Evolutionary conservation across 352 stramenopile species (phyloP), one percentile per base, ranked within the genome.

Genomic region (Globisporangium takayamanum): DNA sequence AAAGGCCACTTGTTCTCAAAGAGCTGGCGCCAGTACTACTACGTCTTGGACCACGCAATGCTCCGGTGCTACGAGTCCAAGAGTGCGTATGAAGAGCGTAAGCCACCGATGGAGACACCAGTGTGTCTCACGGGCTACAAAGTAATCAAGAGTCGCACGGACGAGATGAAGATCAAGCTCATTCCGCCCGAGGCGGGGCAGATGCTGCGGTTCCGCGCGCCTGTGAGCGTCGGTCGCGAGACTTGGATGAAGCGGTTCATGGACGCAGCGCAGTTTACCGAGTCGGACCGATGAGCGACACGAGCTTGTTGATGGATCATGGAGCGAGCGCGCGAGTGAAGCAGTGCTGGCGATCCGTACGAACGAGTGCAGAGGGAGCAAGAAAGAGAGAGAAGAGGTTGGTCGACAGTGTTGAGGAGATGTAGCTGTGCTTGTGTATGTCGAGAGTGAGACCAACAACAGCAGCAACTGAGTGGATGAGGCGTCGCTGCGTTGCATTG

Each of bases 131-230:
- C 75, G 26, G 81, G 78, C n/a, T 89, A 81, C 66, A 80, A 63
- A 20, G 75, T 91, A 14, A 71, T 87, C 37, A 78, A 78, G 30
- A 89, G 78, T 47, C 81, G 78, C 47, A 89, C 81, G 12, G 81
- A 91, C 59, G 78, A 91, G 45, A 78, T 87, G 59, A 91, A 91
- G 59, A 87, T 91, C 63, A 91, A 91, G 63, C 52, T 91, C 51
- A 66, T 91, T 22, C 76, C 81, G 14, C 78, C 81, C 11, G 78
- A 87, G 56, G 73, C 81, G 3, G 77, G 78, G 0, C 73, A 70
- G 47, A 88, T 87, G 77, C 72, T 88, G 60, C 81, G 81, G 49
- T 91, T 89, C 57, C 75, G 81, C 8, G 77, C 81, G 33, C 81
- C 81, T 22, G 78, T 80, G 28, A 91, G 78, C 39, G 81, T 91